Conservation (phyloP, 2,329 filamentous ascomycete genomes). For the Cladosporium sp. region DNA sequence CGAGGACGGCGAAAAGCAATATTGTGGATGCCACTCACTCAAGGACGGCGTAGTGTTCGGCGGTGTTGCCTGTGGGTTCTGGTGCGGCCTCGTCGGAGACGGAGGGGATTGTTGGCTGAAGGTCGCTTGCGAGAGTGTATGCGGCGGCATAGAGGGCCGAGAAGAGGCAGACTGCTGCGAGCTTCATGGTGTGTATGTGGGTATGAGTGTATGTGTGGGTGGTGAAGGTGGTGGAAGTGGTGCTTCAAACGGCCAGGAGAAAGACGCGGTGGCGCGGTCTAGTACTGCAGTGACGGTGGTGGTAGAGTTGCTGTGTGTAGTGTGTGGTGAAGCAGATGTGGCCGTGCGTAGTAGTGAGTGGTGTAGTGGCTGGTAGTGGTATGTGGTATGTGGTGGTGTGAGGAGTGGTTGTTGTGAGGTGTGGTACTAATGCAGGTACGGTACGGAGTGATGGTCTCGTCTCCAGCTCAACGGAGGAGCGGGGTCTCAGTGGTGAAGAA, state of each 20-base stretch:
- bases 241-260: background rate
- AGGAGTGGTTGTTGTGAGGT: slow-evolving; percentile 5
- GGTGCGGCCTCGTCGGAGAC: slow-evolving; percentile 1
- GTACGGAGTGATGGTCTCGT: background rate
- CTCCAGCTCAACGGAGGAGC: slow-evolving; percentile 16
- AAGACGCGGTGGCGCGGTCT: background rate
- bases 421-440: slow-evolving; percentile 15
- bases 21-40: background rate
- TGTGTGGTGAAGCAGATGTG: background rate
- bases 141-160: slow-evolving; percentile 15
- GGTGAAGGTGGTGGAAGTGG: background rate
- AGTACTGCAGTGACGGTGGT: background rate
- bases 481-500: background rate
- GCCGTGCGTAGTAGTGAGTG: background rate
- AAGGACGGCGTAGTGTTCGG: slow-evolving; percentile 4
- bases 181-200: slow-evolving; percentile 5
- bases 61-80: slow-evolving; percentile 5
- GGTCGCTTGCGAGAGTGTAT: slow-evolving; percentile 1
- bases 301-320: background rate
- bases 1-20: background rate
- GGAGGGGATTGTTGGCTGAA: slow-evolving; percentile 5
- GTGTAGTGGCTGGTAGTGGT: background rate
- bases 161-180: slow-evolving; percentile 11
- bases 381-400: background rate
- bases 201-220: too few species aligned